These are phyloP conservation scores for Ascochyta koolunga DNA, from an alignment of 2,329 filamentous ascomycete genomes.

Conservation along the genomic window DNA sequence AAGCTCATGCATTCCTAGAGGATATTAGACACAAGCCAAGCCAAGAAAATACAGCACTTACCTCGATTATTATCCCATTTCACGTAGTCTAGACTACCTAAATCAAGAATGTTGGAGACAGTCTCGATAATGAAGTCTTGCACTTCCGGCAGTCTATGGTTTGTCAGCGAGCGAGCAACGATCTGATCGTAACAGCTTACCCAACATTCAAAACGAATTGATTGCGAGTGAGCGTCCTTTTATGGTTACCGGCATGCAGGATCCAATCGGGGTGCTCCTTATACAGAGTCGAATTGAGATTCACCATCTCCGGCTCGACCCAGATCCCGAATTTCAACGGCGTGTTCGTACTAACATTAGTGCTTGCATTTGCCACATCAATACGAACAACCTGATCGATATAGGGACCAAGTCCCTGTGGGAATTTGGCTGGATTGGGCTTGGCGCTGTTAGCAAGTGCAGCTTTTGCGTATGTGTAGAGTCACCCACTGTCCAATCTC, in stretches of 20 bases:
- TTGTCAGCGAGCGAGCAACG: too few species aligned
- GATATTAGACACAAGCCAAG: not conserved
- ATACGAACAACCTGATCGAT: slow-evolving; percentile 60
- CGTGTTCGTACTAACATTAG: slow-evolving; percentile 42
- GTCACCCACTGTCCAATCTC: slow-evolving; percentile 60
- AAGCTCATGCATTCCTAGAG: slow-evolving; percentile 60
- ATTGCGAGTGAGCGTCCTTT: slow-evolving; percentile 61
- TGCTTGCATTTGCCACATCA: slow-evolving; percentile 50
- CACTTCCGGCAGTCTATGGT: slow-evolving; percentile 59
- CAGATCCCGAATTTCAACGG: slow-evolving; percentile 68
- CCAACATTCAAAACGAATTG: slow-evolving; percentile 68
- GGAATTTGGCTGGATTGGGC: slow-evolving; percentile 64
- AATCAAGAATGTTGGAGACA: slow-evolving; percentile 61
- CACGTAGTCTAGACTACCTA: slow-evolving; percentile 63
- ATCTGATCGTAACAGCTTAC: too few species aligned
- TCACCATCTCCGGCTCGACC: slow-evolving; percentile 74
- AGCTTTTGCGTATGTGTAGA: too few species aligned
- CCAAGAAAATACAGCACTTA: not conserved
- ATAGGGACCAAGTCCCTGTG: slow-evolving; percentile 60
- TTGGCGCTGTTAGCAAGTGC: not conserved
- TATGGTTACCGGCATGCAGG: slow-evolving; percentile 62
- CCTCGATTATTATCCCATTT: slow-evolving; percentile 74
- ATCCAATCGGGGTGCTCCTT: slow-evolving; percentile 68
- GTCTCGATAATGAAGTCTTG: slow-evolving; percentile 67
- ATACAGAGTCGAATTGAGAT: slow-evolving; percentile 66